Evolutionary conservation across 2,329 filamentous ascomycete genomes (phyloP), one percentile per base, ranked within the genome.

Genomic region (Aspergillus floridensis): DNA sequence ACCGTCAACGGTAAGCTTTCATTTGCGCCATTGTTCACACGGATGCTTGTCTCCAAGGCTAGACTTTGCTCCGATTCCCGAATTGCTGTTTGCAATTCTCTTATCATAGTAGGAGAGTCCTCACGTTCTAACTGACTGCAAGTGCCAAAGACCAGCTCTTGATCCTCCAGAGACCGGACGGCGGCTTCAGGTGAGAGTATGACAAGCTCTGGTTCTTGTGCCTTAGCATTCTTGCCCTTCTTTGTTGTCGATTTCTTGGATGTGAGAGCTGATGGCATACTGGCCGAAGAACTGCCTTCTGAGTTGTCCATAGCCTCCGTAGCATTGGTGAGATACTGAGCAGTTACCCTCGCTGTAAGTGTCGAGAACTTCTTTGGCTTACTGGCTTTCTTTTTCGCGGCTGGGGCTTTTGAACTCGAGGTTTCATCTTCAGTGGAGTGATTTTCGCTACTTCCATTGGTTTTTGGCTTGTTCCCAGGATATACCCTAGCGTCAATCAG

Each of bases 131-230:
- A 77, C 72, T 96, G 92, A 72, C 92, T 96, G 1, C 89, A 93
- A 0, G 91, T 95, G 1, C 91, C 92, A 74, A 96, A 96, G 0
- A 96, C 77, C 69, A 93, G 90, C 60, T 92, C 86, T 71, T 95
- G 92, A 1, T 83, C 79, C 3, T 84, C 80, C 14, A 89, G 83
- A 65, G 88, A 83, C 55, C 84, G 84, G 48, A 88, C 75, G 1
- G 91, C 92, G 24, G 88, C 84, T 51, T 78, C 79, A 0, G 91
- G 91, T 0, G 90, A 91, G 11, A 91, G 77, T 2, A 96, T 76
- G 4, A 85, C 78, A 73, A 19, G 92, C 72, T 19, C 84, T 73
- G 47, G 80, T 12, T 67, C 58, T 61, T 71, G 60, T 26, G 65
- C 61, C 65, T 69, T 61, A 59, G 69, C 47, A 46, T 67, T 66